Percentiles rank a stretch among this genome's conserved stretches.
Conservation (phyloP, 1,139 yeast genomes). For the Pneumocystis canis region DNA sequence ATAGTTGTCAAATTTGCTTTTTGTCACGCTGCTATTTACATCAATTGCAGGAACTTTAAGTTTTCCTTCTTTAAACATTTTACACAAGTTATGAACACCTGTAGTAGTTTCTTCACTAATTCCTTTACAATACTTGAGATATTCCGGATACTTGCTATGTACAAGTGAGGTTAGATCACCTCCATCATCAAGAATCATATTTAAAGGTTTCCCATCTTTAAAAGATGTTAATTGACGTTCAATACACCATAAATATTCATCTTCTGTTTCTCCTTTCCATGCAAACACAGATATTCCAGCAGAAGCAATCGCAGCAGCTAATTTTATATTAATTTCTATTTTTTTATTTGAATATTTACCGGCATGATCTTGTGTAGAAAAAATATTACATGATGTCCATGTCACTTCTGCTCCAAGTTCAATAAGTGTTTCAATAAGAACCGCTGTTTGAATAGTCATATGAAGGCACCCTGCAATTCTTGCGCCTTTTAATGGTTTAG, state of each 20-base stretch:
- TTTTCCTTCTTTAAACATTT: constrained; percentile 76
- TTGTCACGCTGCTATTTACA: constrained; percentile 98
- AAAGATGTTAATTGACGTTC: constrained; percentile 98
- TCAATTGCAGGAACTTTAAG: constrained; percentile 99
- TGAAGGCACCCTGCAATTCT: constrained; percentile 36
- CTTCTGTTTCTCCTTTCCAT: constrained; percentile 99
- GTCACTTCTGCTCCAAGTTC: constrained; percentile 99
- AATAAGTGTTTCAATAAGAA: constrained; percentile 89
- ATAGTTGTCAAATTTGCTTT: constrained; percentile 97
- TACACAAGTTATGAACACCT: constrained; percentile 98
- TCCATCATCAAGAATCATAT: constrained; percentile 98
- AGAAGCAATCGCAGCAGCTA: constrained; percentile 98
- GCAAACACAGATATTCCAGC: constrained; percentile 99
- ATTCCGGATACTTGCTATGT: constrained; percentile 96
- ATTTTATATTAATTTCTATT: constrained; percentile 3
- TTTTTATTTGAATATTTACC: constrained; percentile 28
- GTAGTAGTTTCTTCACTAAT: constrained; percentile 99
- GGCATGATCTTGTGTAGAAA: constrained; percentile 79
- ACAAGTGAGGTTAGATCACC: constrained; percentile 97
- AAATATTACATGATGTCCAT: constrained; percentile 99
- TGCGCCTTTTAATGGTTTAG: not conserved
- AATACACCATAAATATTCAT: constrained; percentile 98
- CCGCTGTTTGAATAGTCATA: constrained; percentile 99
- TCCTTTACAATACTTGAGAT: constrained; percentile 91
- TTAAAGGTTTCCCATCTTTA: constrained; percentile 91